Evolutionary conservation across 2,329 filamentous ascomycete genomes (phyloP), one percentile per base, ranked within the genome.

Genomic region (Colletotrichum sp.): DNA sequence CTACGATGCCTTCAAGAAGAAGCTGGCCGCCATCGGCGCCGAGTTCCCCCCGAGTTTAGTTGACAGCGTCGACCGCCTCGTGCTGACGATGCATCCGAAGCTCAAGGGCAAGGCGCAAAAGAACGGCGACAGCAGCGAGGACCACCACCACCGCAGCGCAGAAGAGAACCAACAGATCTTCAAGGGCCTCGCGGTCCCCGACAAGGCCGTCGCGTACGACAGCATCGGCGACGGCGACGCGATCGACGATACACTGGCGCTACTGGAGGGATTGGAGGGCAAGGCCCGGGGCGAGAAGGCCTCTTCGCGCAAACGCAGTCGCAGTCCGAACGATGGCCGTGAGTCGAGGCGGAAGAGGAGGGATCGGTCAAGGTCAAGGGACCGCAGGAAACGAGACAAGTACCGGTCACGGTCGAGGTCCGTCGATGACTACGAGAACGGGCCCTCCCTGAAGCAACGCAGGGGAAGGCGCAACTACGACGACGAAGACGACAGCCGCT

Each of bases 211-310:
- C 1, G 79, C 79, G 7, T 78, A 83, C 30, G 82, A 85, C 32
- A 80, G 80, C 7, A 78, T 81, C 68, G 80, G 80, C 10, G 82
- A 83, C 61, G 87, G 87, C 74, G 94, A 95, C 82, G 94, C 92
- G 25, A 94, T 98, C 81, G 97, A 98, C 81, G 96, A 99, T 84
- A 98, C 97, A 0, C 92, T 99, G 80, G 96, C 96, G 1, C 90
- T 98, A 80, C 85, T 99, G n/a, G 97, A 98, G 84, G 94, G 93
- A 1, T 86, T 98, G 52, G 96, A 96, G 77, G 90, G 91, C 9
- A 95, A 94, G 80, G 87, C 88, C 16, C 64, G 71, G 64, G 39
- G 88, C 76, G 88, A 87, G 74, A 87, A 86, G 79, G 81, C 82
- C 2, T 82, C 86, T 16, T 82, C 87, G 68, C 86, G 89, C 75